These are phyloP conservation scores for Hygrocybe punicea DNA, from an alignment of 768 basidiomycete species.

Conservation along the genomic window DNA sequence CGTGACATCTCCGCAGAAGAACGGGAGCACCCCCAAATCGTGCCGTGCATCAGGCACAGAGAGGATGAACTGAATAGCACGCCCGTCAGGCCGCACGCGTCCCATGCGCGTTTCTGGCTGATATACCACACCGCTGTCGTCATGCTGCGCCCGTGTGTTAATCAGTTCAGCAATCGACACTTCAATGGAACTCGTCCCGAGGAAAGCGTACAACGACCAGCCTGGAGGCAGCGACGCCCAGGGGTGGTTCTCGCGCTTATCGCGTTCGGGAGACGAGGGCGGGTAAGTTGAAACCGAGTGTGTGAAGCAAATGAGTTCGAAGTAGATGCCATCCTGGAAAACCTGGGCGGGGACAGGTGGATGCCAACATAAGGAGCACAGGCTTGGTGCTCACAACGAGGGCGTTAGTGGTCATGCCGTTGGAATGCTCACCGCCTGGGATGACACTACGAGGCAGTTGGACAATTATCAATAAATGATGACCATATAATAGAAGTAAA, in stretches of 20 bases:
- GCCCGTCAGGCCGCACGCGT: conserved; percentile 53
- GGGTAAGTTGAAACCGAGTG: conserved; percentile 54
- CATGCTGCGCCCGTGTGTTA: conserved; percentile 46
- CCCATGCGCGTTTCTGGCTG: conserved; percentile 49
- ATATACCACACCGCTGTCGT: conserved; percentile 44
- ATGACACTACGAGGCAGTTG: conserved; percentile 46
- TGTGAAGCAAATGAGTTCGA: conserved; percentile 69
- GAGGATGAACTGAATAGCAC: conserved; percentile 57
- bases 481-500: no score
- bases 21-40: conserved; percentile 46
- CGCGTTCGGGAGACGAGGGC: conserved; percentile 43
- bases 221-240: conserved; percentile 57
- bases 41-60: conserved; percentile 33
- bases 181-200: conserved; percentile 46
- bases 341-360: conserved; percentile 32
- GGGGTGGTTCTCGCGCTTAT: conserved; percentile 42
- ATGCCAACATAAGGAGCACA: background rate
- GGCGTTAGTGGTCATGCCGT: conserved; percentile 60
- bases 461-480: no score
- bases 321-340: conserved; percentile 55
- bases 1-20: conserved; percentile 74
- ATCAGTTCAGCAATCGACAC: conserved; percentile 46
- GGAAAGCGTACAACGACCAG: conserved; percentile 67
- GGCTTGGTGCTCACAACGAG: conserved; percentile 48
- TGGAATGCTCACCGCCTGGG: conserved; percentile 62